Percentiles rank a stretch among this genome's conserved stretches.
Conservation (phyloP, 2,329 filamentous ascomycete genomes). For the Colletotrichum phormii region DNA sequence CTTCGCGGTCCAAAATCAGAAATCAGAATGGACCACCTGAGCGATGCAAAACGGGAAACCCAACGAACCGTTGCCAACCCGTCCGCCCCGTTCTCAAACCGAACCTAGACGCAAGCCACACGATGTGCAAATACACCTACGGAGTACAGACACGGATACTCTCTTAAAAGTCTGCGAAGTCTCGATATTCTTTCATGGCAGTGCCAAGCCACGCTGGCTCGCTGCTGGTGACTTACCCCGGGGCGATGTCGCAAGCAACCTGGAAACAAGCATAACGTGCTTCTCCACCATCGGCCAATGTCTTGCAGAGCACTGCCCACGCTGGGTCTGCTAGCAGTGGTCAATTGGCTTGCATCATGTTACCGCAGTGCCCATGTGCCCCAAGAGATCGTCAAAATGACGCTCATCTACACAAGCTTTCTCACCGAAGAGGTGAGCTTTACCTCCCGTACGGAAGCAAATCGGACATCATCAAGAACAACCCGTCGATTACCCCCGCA, state of each 20-base stretch:
- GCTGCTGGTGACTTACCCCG: not conserved
- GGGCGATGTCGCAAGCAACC: not conserved
- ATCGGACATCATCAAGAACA: not conserved
- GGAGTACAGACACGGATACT: no score
- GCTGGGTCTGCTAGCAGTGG: not conserved
- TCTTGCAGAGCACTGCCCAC: not conserved
- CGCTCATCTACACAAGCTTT: not conserved
- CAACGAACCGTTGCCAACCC: not conserved
- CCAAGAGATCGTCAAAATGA: not conserved
- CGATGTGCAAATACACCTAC: not conserved
- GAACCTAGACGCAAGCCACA: not conserved
- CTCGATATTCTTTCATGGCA: not conserved
- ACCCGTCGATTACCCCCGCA: no score
- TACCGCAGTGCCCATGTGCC: not conserved
- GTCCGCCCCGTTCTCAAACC: not conserved
- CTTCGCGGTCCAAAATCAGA: not conserved
- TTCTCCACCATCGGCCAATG: not conserved
- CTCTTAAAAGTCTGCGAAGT: not conserved
- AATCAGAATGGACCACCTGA: no score
- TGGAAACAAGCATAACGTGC: not conserved
- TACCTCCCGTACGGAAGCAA: not conserved
- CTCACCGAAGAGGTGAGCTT: constrained; percentile 6
- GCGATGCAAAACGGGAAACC: not conserved
- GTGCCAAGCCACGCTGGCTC: not conserved
- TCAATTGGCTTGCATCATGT: not conserved